Evolutionary conservation across 306 rosid species (phyloP), one percentile per base, ranked within the genome.

Genomic region (Pachyrhizus erosus): DNA sequence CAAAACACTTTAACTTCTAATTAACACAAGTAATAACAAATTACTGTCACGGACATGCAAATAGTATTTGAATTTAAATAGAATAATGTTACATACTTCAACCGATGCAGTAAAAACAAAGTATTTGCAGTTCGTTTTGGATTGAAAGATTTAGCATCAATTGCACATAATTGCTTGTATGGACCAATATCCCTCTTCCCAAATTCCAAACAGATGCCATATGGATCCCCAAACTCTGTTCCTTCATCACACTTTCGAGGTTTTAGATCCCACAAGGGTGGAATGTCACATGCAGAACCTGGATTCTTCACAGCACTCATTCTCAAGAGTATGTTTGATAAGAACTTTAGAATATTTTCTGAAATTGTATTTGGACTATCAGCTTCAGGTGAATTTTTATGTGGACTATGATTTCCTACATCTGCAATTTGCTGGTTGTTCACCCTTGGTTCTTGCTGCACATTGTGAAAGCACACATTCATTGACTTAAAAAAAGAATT

Each of bases 181-280:
- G 90, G 95, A 82, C 98, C 96, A 39, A 91, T 87, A 84, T 92
- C 97, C 77, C 90, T 89, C 83, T 69, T 83, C 79, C 94, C 96
- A 81, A 86, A 89, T 84, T 92, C 91, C 65, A 81, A 84, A 75
- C 86, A 89, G 68, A 91, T 85, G 74, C 82, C 87, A 52, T 92
- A 93, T 21, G 98, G 99, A 81, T 96, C 98, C 80, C 83, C 69
- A 85, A 70, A 82, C 17, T 79, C 87, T 37, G 78, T 31, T 46
- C 39, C 87, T 81, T 87, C 89, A 31, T 68, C 54, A 77, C 54
- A 79, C 23, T 76, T 84, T 46, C 5, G 94, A 27, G 74, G 33
- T 39, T 62, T 82, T 62, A 51, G 62, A 67, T 84, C 68, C 79
- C 88, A 73, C 31, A 84, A 85, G 60, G 88, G 67, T 17, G 85